phyloP scores from a whole-genome alignment of 2,329 filamentous ascomycete genomes.

The Fusarium caatingaense region DNA sequence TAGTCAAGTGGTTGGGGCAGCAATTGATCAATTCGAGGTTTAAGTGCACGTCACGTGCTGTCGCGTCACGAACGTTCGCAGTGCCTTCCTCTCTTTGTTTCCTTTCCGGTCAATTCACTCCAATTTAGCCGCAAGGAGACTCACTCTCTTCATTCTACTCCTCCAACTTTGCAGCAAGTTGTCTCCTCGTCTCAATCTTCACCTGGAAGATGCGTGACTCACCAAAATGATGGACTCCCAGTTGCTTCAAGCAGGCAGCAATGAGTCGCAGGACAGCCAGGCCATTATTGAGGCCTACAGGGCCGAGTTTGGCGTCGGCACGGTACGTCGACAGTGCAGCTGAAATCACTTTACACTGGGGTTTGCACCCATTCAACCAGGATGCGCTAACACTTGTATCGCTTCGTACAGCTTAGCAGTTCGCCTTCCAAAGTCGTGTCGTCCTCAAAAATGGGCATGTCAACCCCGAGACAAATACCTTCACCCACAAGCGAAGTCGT shows the following conservation, averaged over 20 bases:
- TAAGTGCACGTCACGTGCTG: slow-evolving; percentile 21
- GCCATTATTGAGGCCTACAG: slow-evolving; percentile 54
- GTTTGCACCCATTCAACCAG: slow-evolving; percentile 1
- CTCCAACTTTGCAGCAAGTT: slow-evolving; percentile 1
- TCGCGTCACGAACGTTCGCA: slow-evolving; percentile 27
- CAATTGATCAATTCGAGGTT: neutral
- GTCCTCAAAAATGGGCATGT: slow-evolving; percentile 6
- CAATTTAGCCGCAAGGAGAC: slow-evolving; percentile 29
- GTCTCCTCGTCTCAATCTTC: neutral
- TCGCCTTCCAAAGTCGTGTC: slow-evolving; percentile 21
- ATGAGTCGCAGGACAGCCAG: slow-evolving; percentile 60
- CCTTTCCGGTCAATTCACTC: slow-evolving; percentile 22
- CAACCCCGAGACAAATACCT: slow-evolving; percentile 4
- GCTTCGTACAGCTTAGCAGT: slow-evolving; percentile 32
- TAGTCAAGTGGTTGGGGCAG: neutral
- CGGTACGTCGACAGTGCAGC: slow-evolving; percentile 52
- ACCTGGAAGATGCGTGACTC: slow-evolving; percentile 31
- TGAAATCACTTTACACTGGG: slow-evolving; percentile 28
- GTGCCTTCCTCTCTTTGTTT: slow-evolving; percentile 10
- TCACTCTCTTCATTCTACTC: slow-evolving; percentile 3
- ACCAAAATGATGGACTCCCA: slow-evolving; percentile 47
- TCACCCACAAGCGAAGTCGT: slow-evolving; percentile 17
- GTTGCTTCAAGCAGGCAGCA: slow-evolving; percentile 49
- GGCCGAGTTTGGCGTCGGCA: slow-evolving; percentile 53
- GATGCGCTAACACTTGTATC: slow-evolving; percentile 32